Evolutionary conservation across 2,329 filamentous ascomycete genomes (phyloP).

Genomic region (Scorias spongiosa): DNA sequence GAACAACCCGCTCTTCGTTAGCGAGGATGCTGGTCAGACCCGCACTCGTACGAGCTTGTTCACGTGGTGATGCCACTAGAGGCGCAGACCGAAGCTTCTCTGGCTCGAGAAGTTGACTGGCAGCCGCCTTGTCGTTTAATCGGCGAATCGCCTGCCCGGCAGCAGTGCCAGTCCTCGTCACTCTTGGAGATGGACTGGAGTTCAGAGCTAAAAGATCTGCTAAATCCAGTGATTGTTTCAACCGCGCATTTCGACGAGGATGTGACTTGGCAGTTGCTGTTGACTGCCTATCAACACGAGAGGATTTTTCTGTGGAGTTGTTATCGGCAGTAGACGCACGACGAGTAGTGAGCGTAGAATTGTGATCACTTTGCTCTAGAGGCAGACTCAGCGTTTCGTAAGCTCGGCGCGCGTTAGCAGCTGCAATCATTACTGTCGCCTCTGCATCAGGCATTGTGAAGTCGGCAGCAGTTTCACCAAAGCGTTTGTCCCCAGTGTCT

Average conservation of each 20-base stretch:
- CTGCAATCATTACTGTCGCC: not conserved
- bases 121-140: not conserved
- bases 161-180: not conserved
- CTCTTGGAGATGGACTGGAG: not conserved
- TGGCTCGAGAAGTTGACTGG: not conserved
- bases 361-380: too few relatives aligned
- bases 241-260: not conserved
- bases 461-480: slow-evolving; percentile 1
- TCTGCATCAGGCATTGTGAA: slow-evolving; percentile 1
- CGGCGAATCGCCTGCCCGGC: not conserved
- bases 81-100: not conserved
- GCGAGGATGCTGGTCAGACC: too few relatives aligned
- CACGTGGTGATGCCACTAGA: too few relatives aligned
- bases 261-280: not conserved
- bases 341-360: too few relatives aligned
- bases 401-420: too few relatives aligned
- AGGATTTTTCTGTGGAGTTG: too few relatives aligned
- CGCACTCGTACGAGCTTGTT: too few relatives aligned
- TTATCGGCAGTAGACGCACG: too few relatives aligned
- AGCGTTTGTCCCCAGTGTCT: not conserved
- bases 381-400: too few relatives aligned
- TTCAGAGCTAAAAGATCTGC: not conserved
- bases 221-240: not conserved
- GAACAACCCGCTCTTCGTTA: too few relatives aligned
- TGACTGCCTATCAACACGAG: not conserved